Conservation (phyloP, 768 basidiomycete genomes). For the Pholiota conissans region DNA sequence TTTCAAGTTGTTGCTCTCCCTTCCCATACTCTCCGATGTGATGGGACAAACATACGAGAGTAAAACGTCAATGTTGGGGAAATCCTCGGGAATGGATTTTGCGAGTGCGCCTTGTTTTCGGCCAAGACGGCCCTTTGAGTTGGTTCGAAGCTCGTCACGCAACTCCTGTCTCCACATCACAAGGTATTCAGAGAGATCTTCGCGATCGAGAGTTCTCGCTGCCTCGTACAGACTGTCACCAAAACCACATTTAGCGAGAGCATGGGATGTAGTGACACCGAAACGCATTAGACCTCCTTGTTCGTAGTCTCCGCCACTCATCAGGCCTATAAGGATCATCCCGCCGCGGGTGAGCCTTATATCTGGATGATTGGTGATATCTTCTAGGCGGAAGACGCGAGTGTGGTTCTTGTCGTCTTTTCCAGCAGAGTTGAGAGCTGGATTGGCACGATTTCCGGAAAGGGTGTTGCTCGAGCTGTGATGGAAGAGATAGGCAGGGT, state of each 20-base stretch:
- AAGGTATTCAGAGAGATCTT: slow-evolving; percentile 53
- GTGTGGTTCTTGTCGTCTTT: slow-evolving; percentile 75
- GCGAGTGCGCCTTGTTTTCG: slow-evolving; percentile 67
- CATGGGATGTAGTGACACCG: slow-evolving; percentile 72
- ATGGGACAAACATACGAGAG: slow-evolving; percentile 78
- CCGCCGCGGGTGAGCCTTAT: slow-evolving; percentile 64
- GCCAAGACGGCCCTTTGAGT: slow-evolving; percentile 62
- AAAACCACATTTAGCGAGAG: slow-evolving; percentile 79
- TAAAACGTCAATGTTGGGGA: slow-evolving; percentile 75
- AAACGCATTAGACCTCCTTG: slow-evolving; percentile 67
- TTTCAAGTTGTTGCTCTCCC: slow-evolving; percentile 32
- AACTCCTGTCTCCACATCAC: slow-evolving; percentile 63
- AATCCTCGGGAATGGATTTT: slow-evolving; percentile 58
- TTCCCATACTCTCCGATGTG: slow-evolving; percentile 63
- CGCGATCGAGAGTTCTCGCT: slow-evolving; percentile 45
- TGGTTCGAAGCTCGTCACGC: slow-evolving; percentile 64
- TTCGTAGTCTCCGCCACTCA: slow-evolving; percentile 92
- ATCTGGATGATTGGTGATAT: slow-evolving; percentile 41
- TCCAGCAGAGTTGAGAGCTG: slow-evolving; percentile 63
- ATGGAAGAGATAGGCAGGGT: background rate
- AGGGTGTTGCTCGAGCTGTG: slow-evolving; percentile 68
- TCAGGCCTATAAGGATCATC: slow-evolving; percentile 77
- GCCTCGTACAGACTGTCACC: slow-evolving; percentile 69
- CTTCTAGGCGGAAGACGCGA: slow-evolving; percentile 39
- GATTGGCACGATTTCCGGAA: slow-evolving; percentile 67